These are phyloP conservation scores for Saturnispora halmiae DNA, from an alignment of 805 yeast genomes.

Conservation along the genomic window DNA sequence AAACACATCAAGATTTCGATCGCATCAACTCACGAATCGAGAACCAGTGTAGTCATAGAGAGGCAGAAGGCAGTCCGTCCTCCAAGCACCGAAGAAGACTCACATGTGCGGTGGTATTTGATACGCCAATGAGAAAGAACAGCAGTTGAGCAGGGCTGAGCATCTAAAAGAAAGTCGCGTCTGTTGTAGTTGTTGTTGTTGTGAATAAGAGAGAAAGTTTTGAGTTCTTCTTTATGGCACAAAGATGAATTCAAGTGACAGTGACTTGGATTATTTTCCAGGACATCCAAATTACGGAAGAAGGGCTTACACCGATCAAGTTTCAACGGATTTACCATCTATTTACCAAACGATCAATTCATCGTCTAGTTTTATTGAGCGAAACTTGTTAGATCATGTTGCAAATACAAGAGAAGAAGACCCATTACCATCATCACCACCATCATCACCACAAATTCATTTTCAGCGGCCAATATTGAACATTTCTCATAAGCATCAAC, in stretches of 20 bases:
- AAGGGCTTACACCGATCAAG: background rate
- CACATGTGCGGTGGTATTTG: constrained; percentile 40
- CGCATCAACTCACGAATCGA: background rate
- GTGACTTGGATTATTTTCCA: constrained; percentile 7
- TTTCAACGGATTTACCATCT: background rate
- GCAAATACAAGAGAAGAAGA: background rate
- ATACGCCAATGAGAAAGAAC: constrained; percentile 25
- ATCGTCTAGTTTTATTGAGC: constrained; percentile 1
- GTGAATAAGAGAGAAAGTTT: too few relatives aligned
- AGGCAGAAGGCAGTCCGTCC: background rate
- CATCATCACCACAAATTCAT: background rate
- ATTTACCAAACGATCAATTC: background rate
- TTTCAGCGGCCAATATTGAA: background rate
- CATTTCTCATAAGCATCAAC: background rate
- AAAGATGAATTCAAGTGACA: constrained; percentile 5
- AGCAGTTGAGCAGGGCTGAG: background rate
- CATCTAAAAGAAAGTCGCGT: background rate
- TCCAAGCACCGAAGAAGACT: constrained; percentile 33
- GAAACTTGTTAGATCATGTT: background rate
- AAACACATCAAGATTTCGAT: background rate
- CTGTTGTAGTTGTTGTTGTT: background rate
- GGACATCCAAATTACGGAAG: constrained; percentile 6
- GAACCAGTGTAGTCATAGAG: background rate
- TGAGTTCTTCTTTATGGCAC: too few relatives aligned
- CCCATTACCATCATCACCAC: background rate